Conservation (phyloP, 768 basidiomycete species). For the Rhodotorula babjevae region DNA sequence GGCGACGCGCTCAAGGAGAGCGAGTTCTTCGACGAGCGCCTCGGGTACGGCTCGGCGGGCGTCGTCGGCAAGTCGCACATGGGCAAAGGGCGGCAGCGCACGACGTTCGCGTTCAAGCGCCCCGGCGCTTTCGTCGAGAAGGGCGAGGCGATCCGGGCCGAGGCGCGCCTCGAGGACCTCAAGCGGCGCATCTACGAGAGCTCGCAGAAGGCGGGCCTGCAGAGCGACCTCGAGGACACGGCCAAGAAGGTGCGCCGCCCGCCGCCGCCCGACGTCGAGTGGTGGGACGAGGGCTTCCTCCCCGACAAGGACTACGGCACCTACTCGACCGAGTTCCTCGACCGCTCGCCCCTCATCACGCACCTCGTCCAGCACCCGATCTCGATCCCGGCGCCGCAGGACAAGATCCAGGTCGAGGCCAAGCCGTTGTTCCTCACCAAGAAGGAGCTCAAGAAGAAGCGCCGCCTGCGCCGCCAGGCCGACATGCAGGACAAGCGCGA, state of each 20-base stretch:
- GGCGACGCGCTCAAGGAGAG: conserved; percentile 36
- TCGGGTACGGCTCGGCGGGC: conserved; percentile 57
- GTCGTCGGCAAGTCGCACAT: conserved; percentile 59
- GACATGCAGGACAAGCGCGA: conserved; percentile 92
- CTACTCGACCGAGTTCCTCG: conserved; percentile 16
- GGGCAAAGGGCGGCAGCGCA: conserved; percentile 56
- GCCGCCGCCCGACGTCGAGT: conserved; percentile 83
- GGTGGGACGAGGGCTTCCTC: conserved; percentile 91
- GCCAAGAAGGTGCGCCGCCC: conserved; percentile 78
- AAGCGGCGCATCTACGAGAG: conserved; percentile 90
- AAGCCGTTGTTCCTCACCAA: conserved; percentile 89
- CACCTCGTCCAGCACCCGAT: conserved; percentile 95
- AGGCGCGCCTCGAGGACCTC: conserved; percentile 77
- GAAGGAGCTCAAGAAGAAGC: conserved; percentile 90
- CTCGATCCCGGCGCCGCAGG: conserved; percentile 82
- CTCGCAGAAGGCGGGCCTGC: conserved; percentile 86
- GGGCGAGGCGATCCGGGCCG: conserved; percentile 51
- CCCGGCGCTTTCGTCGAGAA: conserved; percentile 72
- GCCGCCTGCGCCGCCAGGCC: conserved; percentile 77
- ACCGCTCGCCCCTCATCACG: conserved; percentile 64
- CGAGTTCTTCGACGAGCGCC: conserved; percentile 44
- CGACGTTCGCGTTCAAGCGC: conserved; percentile 73
- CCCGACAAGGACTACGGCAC: conserved; percentile 69
- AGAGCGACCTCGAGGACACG: conserved; percentile 76
- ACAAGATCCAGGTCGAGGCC: conserved; percentile 70